These are phyloP conservation scores for Cucumis cinereus DNA, from an alignment of 306 rosid species.

Conservation along the genomic window DNA sequence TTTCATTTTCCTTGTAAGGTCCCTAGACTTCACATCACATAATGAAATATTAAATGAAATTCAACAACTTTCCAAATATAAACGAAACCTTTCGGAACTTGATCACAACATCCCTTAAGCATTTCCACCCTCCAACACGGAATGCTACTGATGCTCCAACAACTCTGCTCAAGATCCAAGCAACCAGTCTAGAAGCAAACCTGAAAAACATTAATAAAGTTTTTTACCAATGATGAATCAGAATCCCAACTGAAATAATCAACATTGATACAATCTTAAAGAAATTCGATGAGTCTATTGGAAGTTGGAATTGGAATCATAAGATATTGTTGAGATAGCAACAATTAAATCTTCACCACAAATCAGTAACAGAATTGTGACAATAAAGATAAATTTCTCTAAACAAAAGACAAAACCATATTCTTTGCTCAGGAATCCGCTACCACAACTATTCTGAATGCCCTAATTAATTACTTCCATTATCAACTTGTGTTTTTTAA, in stretches of 20 bases:
- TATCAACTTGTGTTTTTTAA: neutral
- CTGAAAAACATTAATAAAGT: slow-evolving; percentile 26
- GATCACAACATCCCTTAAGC: slow-evolving; percentile 74
- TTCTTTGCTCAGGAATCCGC: neutral
- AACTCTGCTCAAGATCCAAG: slow-evolving; percentile 82
- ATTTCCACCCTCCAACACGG: slow-evolving; percentile 93
- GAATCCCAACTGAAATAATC: neutral
- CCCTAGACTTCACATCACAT: neutral
- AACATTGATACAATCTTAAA: neutral
- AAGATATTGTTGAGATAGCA: neutral
- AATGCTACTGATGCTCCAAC: slow-evolving; percentile 83
- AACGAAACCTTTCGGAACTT: slow-evolving; percentile 74
- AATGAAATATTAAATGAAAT: neutral
- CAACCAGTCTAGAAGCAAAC: slow-evolving; percentile 74
- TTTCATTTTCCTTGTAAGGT: neutral
- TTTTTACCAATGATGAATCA: neutral
- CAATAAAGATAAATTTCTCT: neutral
- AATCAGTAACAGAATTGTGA: neutral
- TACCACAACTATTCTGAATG: neutral
- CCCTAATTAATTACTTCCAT: neutral
- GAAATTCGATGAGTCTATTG: neutral
- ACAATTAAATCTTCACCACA: neutral
- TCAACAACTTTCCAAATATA: neutral
- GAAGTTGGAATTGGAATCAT: neutral
- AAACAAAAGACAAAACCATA: neutral